Percentiles rank a stretch among this genome's conserved stretches.
These are phyloP conservation scores for Herpotrichia juniperi DNA, from an alignment of 2,329 filamentous ascomycete genomes.

Conservation along the genomic window DNA sequence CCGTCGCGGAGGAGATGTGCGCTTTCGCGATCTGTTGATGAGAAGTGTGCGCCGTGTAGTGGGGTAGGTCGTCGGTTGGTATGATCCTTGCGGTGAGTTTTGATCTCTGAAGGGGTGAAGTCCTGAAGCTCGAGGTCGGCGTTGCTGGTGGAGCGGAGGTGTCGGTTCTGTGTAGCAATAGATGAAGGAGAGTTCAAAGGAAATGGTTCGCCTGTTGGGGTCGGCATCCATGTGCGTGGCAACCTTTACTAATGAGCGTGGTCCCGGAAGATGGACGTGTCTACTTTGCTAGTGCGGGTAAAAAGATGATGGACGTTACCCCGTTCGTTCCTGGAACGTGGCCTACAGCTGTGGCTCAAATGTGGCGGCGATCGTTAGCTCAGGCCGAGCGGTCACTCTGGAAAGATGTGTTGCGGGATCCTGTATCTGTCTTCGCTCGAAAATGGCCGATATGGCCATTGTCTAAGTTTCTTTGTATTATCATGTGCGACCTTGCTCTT, in stretches of 20 bases:
- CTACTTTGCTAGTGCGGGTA: constrained; percentile 28
- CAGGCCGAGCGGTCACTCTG: not conserved
- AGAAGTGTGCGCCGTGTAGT: constrained; percentile 3
- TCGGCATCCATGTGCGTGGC: constrained; percentile 49
- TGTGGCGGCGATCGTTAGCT: constrained; percentile 3
- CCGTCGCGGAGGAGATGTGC: constrained; percentile 23
- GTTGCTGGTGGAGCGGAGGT: constrained; percentile 21
- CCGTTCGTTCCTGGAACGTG: constrained; percentile 22
- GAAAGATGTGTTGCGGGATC: not conserved
- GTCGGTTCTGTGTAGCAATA: constrained; percentile 18
- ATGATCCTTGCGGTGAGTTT: not conserved
- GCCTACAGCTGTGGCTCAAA: constrained; percentile 8
- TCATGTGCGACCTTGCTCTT: no score
- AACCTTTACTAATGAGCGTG: constrained; percentile 11
- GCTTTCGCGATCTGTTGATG: constrained; percentile 22
- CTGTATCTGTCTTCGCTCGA: not conserved
- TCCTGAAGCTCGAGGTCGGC: constrained; percentile 12
- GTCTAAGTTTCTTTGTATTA: not conserved
- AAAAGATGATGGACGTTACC: constrained; percentile 15
- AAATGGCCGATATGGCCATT: not conserved
- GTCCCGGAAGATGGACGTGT: constrained; percentile 22
- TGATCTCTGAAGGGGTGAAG: not conserved
- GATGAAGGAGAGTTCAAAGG: constrained; percentile 27
- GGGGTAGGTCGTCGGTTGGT: constrained; percentile 7
- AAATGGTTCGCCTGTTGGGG: constrained; percentile 44